Evolutionary conservation across 2,329 filamentous ascomycete species (phyloP).

Genomic region (Fusarium lateritium): DNA sequence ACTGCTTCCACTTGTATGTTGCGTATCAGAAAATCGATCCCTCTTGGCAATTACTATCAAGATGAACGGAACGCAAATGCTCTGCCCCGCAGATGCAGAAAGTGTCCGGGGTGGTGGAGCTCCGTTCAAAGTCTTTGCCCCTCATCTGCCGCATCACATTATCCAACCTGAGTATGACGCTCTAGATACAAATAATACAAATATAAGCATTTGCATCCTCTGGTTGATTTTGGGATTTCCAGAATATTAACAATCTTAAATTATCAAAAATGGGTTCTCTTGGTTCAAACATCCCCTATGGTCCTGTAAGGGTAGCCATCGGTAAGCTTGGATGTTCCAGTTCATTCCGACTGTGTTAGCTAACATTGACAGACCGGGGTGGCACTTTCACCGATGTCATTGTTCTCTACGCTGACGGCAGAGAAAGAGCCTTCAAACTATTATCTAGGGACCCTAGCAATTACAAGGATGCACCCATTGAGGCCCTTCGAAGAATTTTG

Average conservation of each 20-base stretch:
- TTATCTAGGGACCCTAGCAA: slow-evolving; percentile 91
- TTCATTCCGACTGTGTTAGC: background rate
- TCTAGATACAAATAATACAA: background rate
- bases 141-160: background rate
- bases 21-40: no score
- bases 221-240: background rate
- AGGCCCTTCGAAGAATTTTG: slow-evolving; percentile 89
- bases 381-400: slow-evolving; percentile 90
- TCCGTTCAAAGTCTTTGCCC: background rate
- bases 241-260: background rate
- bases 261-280: background rate
- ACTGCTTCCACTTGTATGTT: background rate
- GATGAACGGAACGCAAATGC: background rate
- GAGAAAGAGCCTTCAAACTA: slow-evolving; percentile 88
- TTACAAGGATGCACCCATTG: slow-evolving; percentile 91
- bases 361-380: slow-evolving; percentile 71
- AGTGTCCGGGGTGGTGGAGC: background rate
- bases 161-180: background rate
- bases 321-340: background rate
- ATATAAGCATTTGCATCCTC: background rate
- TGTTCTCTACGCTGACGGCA: slow-evolving; percentile 84
- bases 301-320: background rate
- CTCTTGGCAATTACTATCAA: no score
- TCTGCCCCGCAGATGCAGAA: background rate
- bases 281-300: background rate